These are phyloP conservation scores for Spathaspora girioi DNA, from an alignment of 805 yeast genomes.

Conservation along the genomic window DNA sequence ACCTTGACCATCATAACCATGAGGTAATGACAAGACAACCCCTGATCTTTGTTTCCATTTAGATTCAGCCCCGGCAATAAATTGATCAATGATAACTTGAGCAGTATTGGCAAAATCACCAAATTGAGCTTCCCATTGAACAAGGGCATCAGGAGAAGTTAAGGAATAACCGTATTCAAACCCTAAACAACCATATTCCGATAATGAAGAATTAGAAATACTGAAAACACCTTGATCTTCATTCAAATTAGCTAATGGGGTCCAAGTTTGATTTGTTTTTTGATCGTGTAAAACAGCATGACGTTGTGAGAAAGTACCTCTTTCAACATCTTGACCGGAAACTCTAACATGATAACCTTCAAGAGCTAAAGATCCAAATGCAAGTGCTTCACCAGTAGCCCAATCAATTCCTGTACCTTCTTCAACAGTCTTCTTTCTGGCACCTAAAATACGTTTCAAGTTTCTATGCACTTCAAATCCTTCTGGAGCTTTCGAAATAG, in stretches of 20 bases:
- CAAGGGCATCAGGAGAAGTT: slow-evolving; percentile 95
- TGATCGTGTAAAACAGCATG: slow-evolving; percentile 98
- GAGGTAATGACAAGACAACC: slow-evolving; percentile 90
- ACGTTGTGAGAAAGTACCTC: slow-evolving; percentile 99
- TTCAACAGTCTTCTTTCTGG: slow-evolving; percentile 83
- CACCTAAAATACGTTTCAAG: slow-evolving; percentile 87
- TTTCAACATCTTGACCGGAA: slow-evolving; percentile 99
- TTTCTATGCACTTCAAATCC: slow-evolving; percentile 90
- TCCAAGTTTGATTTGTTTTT: slow-evolving; percentile 73
- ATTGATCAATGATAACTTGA: slow-evolving; percentile 95
- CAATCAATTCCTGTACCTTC: slow-evolving; percentile 95
- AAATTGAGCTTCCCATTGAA: slow-evolving; percentile 99
- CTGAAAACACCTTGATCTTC: slow-evolving; percentile 82
- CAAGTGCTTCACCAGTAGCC: slow-evolving; percentile 99
- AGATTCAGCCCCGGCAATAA: slow-evolving; percentile 92
- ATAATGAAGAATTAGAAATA: slow-evolving; percentile 90
- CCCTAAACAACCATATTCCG: slow-evolving; percentile 99
- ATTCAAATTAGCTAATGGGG: slow-evolving; percentile 78
- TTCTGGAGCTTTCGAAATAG: slow-evolving; percentile 80
- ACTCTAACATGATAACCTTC: slow-evolving; percentile 98
- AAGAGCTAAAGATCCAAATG: slow-evolving; percentile 84
- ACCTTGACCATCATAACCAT: slow-evolving; percentile 99
- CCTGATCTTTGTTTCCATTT: slow-evolving; percentile 99
- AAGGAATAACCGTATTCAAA: slow-evolving; percentile 98
- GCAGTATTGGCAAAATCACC: slow-evolving; percentile 99